phyloP scores from a whole-genome alignment of 352 stramenopile genomes.

The Phytopythium oedochilum region DNA sequence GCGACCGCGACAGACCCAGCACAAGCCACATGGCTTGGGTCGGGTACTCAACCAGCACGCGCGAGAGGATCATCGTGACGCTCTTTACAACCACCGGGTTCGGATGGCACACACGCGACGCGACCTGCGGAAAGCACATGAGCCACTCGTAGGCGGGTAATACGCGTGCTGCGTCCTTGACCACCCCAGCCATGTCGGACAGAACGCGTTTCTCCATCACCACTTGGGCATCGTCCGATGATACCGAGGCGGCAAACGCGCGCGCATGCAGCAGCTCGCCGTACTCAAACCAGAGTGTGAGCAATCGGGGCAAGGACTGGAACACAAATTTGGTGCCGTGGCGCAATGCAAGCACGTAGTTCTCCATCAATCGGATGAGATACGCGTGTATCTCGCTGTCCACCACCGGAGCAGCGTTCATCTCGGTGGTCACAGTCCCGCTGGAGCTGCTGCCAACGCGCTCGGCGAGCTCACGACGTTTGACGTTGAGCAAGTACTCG shows the following conservation, averaged over 20 bases:
- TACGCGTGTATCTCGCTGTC: slow-evolving; percentile 57
- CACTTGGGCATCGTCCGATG: slow-evolving; percentile 27
- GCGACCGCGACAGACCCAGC: slow-evolving; percentile 91
- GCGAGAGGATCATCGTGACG: slow-evolving; percentile 93
- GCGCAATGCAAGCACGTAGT: slow-evolving; percentile 89
- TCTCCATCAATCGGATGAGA: slow-evolving; percentile 90
- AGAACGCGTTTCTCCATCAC: slow-evolving; percentile 50
- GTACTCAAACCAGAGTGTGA: slow-evolving; percentile 98
- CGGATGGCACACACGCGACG: slow-evolving; percentile 92
- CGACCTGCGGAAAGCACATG: slow-evolving; percentile 97
- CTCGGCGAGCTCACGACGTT: slow-evolving; percentile 33
- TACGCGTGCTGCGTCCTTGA: slow-evolving; percentile 47
- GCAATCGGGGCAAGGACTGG: slow-evolving; percentile 94
- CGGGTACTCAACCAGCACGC: slow-evolving; percentile 92
- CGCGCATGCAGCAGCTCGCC: slow-evolving; percentile 68
- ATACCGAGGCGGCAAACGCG: slow-evolving; percentile 15
- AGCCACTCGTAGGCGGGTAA: slow-evolving; percentile 94
- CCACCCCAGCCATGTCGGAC: slow-evolving; percentile 53
- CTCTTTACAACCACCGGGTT: slow-evolving; percentile 80
- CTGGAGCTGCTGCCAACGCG: background rate
- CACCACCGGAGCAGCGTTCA: slow-evolving; percentile 33
- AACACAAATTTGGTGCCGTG: slow-evolving; percentile 95
- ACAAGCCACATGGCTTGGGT: slow-evolving; percentile 97
- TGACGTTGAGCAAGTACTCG: slow-evolving; percentile 85
- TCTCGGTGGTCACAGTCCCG: slow-evolving; percentile 28